phyloP scores from a whole-genome alignment of 208 protist genomes.

The Acanthamoeba sp. region DNA sequence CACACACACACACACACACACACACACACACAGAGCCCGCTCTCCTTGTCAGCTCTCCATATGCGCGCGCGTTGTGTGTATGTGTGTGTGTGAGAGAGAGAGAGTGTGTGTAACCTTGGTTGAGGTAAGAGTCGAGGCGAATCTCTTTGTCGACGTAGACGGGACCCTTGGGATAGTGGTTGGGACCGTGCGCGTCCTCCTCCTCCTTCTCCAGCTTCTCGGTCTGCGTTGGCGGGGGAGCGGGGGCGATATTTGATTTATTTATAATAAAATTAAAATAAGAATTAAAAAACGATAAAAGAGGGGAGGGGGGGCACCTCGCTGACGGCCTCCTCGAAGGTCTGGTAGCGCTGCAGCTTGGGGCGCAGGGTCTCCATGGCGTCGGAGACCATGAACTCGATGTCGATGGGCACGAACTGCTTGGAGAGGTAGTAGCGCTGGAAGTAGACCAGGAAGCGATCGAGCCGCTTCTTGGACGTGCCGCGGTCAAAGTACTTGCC shows the following conservation, averaged over 20 bases:
- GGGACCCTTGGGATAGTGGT: conserved; percentile 65
- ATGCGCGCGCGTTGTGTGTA: no score
- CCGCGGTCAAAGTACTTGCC: conserved; percentile 83
- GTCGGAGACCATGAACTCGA: conserved; percentile 88
- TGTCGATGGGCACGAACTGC: conserved; percentile 82
- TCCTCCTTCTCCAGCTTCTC: conserved; percentile 66
- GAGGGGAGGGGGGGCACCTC: neutral
- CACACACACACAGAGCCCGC: no score
- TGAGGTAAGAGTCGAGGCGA: conserved; percentile 63
- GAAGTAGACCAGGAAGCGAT: conserved; percentile 86
- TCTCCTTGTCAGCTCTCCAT: no score
- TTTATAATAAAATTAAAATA: neutral
- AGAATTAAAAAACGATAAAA: neutral
- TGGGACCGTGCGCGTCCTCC: neutral
- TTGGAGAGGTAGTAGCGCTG: conserved; percentile 83
- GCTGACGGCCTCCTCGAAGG: conserved; percentile 42
- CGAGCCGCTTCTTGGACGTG: conserved; percentile 72
- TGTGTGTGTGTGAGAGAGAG: no score
- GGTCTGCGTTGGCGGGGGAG: neutral
- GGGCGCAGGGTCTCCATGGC: conserved; percentile 76
- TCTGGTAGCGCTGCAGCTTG: conserved; percentile 61
- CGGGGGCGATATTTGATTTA: no score
- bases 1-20: no score
- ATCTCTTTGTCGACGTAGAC: conserved; percentile 53
- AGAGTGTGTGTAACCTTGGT: conserved; percentile 33